Percentiles rank a stretch among this genome's conserved stretches.
Conservation (phyloP, 2,329 filamentous ascomycete species). For the Alternaria burnsii region DNA sequence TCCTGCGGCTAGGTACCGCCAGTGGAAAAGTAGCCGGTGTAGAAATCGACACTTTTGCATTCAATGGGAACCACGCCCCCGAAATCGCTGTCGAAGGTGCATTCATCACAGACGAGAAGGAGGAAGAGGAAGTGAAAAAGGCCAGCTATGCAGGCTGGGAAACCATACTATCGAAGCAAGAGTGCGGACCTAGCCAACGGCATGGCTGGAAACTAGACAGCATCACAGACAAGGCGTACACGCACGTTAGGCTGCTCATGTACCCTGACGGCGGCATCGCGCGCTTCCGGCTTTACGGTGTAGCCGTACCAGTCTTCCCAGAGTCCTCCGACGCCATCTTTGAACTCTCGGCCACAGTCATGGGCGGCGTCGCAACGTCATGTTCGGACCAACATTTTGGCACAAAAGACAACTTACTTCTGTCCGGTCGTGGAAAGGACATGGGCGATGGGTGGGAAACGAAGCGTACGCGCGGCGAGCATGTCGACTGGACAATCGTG, state of each 20-base stretch:
- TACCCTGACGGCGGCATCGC: conserved; percentile 87
- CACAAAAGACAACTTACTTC: conserved; percentile 79
- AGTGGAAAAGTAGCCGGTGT: conserved; percentile 77
- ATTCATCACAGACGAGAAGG: conserved; percentile 63
- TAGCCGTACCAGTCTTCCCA: conserved; percentile 79
- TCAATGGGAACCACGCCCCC: conserved; percentile 83
- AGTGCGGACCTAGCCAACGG: conserved; percentile 76
- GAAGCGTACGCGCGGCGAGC: conserved; percentile 74
- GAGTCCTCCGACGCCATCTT: conserved; percentile 70
- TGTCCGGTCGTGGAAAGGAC: conserved; percentile 79
- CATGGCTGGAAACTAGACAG: conserved; percentile 74
- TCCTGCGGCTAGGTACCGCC: conserved; percentile 67
- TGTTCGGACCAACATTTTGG: conserved; percentile 89
- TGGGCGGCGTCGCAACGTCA: conserved; percentile 76
- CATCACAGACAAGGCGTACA: conserved; percentile 71
- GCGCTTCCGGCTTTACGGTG: conserved; percentile 78
- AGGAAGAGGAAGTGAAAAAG: conserved; percentile 68
- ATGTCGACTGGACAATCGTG: conserved; percentile 84
- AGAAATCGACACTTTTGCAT: conserved; percentile 83
- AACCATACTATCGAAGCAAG: conserved; percentile 72
- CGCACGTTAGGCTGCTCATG: conserved; percentile 83
- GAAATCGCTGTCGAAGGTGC: conserved; percentile 80
- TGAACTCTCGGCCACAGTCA: conserved; percentile 79
- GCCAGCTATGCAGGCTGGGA: conserved; percentile 66
- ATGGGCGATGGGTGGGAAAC: conserved; percentile 94